Conservation (phyloP, 306 rosid species). For the Malus sylvestris region DNA sequence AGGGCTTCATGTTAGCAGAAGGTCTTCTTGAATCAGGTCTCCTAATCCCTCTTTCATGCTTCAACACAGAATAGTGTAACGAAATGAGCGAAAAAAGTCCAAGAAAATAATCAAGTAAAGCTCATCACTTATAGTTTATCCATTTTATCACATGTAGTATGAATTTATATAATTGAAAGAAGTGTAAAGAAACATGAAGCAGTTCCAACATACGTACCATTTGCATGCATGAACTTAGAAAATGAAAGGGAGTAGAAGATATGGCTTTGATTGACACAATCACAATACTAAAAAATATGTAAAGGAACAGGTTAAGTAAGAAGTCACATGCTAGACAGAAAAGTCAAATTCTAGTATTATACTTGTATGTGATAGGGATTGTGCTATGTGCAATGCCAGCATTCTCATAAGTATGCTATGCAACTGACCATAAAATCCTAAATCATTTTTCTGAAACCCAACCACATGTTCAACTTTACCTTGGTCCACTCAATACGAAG, state of each 20-base stretch:
- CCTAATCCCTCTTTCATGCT: conserved; percentile 75
- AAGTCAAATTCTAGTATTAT: not conserved
- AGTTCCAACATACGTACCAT: conserved; percentile 9
- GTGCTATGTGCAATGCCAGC: not conserved
- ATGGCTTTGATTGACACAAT: not conserved
- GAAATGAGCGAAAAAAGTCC: conserved; percentile 3
- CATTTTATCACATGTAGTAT: not conserved
- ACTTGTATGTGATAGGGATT: not conserved
- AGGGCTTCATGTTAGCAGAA: conserved; percentile 50
- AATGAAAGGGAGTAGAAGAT: not conserved
- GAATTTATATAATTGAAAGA: not conserved
- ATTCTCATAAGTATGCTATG: not conserved
- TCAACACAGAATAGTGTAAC: conserved; percentile 24
- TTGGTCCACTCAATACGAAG: conserved; percentile 86
- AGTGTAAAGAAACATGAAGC: conserved; percentile 6
- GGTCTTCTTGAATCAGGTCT: conserved; percentile 57
- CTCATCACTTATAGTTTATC: conserved; percentile 2
- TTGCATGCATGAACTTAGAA: not conserved
- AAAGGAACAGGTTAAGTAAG: not conserved
- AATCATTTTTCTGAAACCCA: not conserved
- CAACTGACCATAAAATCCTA: not conserved
- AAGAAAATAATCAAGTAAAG: conserved; percentile 7
- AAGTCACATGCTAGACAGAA: not conserved
- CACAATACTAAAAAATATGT: not conserved
- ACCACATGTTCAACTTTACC: conserved; percentile 24